A percentile compares a stretch with the other conserved stretches of the same genome.
Evolutionary conservation across 108 stramenopile genomes (phyloP).

Genomic region (Aurantiochytrium sp.): DNA sequence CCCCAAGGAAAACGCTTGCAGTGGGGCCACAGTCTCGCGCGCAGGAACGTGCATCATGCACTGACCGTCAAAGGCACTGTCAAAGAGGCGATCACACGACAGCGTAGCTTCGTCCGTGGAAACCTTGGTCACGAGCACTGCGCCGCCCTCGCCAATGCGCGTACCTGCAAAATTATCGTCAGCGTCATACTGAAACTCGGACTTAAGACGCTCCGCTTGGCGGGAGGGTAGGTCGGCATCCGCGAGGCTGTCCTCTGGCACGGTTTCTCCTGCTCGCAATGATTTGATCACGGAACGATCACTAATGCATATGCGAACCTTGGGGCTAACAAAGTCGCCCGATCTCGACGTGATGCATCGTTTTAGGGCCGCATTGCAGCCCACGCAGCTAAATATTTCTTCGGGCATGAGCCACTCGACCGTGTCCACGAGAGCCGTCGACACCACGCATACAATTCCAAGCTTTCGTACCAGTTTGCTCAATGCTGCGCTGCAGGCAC

Average conservation of each 20-base stretch:
- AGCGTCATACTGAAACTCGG: background rate
- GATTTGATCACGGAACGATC: background rate
- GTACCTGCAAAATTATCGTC: background rate
- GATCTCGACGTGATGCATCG: background rate
- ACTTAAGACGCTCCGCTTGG: background rate
- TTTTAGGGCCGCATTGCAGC: too few species aligned
- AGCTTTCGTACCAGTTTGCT: background rate
- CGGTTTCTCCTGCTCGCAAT: background rate
- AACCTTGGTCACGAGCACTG: background rate
- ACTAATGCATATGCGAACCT: background rate
- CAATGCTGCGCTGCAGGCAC: background rate
- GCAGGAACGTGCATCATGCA: background rate
- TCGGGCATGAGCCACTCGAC: background rate
- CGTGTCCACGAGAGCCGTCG: background rate
- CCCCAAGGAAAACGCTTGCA: background rate
- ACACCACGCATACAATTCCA: background rate
- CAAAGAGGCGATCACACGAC: background rate
- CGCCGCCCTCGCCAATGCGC: background rate
- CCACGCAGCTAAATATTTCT: background rate
- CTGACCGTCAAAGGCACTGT: background rate
- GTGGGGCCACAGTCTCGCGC: background rate
- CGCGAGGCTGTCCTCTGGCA: background rate
- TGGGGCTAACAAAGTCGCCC: background rate
- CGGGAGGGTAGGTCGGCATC: background rate
- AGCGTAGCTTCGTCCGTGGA: background rate